Conservation (phyloP, 495 filamentous ascomycete species). For the Talaromyces wortmannii region DNA sequence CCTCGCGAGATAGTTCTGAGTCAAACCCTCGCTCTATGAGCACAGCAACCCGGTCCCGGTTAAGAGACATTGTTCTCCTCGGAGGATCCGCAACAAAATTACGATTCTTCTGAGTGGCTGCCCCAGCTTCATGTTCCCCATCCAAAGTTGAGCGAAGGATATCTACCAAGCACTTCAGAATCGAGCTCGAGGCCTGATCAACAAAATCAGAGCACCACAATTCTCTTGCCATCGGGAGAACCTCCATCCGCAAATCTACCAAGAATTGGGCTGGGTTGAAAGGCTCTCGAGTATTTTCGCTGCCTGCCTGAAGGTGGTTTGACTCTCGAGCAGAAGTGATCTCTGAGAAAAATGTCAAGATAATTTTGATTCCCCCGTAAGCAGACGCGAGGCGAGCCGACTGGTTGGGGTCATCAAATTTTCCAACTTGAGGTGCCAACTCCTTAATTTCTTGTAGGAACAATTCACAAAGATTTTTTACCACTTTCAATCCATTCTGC, state of each 20-base stretch:
- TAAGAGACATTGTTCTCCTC: slow-evolving; percentile 39
- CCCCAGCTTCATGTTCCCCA: slow-evolving; percentile 65
- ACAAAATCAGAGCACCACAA: slow-evolving; percentile 71
- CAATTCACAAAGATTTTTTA: slow-evolving; percentile 66
- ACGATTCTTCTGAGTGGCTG: slow-evolving; percentile 48
- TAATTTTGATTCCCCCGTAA: slow-evolving; percentile 70
- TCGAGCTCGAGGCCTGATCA: slow-evolving; percentile 66
- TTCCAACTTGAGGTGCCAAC: slow-evolving; percentile 33
- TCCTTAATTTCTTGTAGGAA: slow-evolving; percentile 63
- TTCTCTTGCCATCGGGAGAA: slow-evolving; percentile 69
- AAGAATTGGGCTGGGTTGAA: slow-evolving; percentile 72
- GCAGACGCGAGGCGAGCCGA: slow-evolving; percentile 45
- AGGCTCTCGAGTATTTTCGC: too few relatives aligned
- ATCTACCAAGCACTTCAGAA: slow-evolving; percentile 74
- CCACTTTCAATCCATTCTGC: slow-evolving; percentile 60
- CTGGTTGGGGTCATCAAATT: slow-evolving; percentile 31
- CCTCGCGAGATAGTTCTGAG: slow-evolving; percentile 62
- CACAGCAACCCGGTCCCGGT: slow-evolving; percentile 33
- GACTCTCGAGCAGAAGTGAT: slow-evolving; percentile 79
- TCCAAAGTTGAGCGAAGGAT: slow-evolving; percentile 76
- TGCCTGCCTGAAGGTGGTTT: slow-evolving; percentile 39
- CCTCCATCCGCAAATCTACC: slow-evolving; percentile 76
- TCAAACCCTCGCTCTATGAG: slow-evolving; percentile 44
- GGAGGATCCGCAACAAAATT: slow-evolving; percentile 24
- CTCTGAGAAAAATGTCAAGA: slow-evolving; percentile 72